Base-by-base conservation (phyloP, 305 asterid genomes). In the Fraxinus platypoda region DNA sequence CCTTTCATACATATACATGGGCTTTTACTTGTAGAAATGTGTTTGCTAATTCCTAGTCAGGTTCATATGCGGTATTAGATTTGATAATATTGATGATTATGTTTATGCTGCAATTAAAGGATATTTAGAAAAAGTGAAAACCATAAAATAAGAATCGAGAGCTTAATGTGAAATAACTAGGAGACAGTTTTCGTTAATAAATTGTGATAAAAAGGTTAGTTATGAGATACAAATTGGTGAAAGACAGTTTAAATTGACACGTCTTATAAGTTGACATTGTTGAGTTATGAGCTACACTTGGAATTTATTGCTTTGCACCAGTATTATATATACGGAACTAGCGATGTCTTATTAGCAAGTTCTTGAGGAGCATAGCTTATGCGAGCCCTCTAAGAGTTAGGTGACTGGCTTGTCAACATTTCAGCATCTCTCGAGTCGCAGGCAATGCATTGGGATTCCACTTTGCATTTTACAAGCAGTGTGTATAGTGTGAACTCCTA, bases 351-450 rank as follows among this genome's bases (percentile, higher is more conserved):
- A 15, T 71, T 30, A 15, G 76, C 13, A 7, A 34, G 26, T 33
- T 71, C 76, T 71, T 5, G 12, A 71, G 8, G 43, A 30, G 76
- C 13, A 11, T 13, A 71, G 25, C 76, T 71, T 70, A 28, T 17
- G 13, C 4, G 6, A 33, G 76, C 37, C 46, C 76, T 72, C 12
- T 72, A 15, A 72, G 28, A 72, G 37, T 31, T 30, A 34, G 62
- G 57, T 68, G 81, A 33, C 9, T 31, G 78, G 59, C 52, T 76
- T 66, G 54, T 70, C 13, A 6, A 23, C 28, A 30, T 64, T 80
- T 71, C 59, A 84, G 15, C 78, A 71, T 76, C 81, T 54, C 72
- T 43, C 34, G 28, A 66, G 17, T 52, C 75, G 30, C 41, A 31
- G 25, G 43, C 43, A 15, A 31, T 25, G 4, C 31, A 31, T 80